Percentiles rank a stretch among this genome's conserved stretches.
Conservation (phyloP, 257 asterid species). For the Thymus mandschuricus region DNA sequence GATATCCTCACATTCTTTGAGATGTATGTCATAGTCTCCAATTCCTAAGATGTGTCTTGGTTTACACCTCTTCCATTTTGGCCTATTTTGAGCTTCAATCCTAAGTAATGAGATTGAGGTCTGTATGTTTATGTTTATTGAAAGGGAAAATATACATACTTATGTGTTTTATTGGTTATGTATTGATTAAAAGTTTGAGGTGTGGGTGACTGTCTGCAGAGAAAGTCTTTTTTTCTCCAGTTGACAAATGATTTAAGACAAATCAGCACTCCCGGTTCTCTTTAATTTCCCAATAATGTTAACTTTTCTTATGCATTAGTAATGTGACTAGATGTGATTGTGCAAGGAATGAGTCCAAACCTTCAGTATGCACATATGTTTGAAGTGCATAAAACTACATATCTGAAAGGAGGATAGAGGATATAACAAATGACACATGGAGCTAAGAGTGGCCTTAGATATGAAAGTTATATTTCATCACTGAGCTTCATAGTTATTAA, state of each 20-base stretch:
- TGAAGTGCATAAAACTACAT: constrained; percentile 14
- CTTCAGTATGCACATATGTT: constrained; percentile 7
- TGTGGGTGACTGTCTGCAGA: neutral
- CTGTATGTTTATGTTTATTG: neutral
- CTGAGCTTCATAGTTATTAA: constrained; percentile 19
- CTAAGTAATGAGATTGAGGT: constrained; percentile 2
- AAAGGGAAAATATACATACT: constrained; percentile 9
- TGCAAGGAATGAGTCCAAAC: constrained; percentile 9
- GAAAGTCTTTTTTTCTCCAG: neutral
- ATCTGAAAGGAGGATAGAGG: constrained; percentile 1
- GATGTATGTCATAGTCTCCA: neutral
- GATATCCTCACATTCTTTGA: constrained; percentile 32
- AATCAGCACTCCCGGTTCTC: constrained; percentile 8
- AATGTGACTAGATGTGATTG: neutral
- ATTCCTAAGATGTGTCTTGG: constrained; percentile 11
- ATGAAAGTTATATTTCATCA: constrained; percentile 17
- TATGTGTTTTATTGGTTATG: constrained; percentile 22
- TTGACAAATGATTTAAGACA: constrained; percentile 5
- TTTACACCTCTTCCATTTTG: constrained; percentile 11
- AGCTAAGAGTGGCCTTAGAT: constrained; percentile 12
- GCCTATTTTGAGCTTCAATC: constrained; percentile 12
- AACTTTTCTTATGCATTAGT: neutral
- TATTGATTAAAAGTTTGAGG: constrained; percentile 8
- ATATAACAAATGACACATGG: neutral
- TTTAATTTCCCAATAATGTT: constrained; percentile 12